Conservation (phyloP, 176 grass and related monocot species). For the Carex cristatella region DNA sequence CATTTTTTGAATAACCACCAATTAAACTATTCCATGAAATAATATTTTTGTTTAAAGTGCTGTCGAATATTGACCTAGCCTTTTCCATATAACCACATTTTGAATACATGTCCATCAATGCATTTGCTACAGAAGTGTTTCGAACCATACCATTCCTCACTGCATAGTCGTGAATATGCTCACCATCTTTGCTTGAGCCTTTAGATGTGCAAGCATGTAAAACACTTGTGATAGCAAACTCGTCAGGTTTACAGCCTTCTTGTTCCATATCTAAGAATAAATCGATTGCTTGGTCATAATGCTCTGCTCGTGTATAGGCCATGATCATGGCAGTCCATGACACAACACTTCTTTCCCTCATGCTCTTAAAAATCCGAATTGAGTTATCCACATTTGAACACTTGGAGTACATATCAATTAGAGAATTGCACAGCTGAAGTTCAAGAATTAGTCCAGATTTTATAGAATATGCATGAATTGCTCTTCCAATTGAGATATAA, state of each 20-base stretch:
- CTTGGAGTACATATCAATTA: conserved; percentile 87
- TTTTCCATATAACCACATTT: conserved; percentile 65
- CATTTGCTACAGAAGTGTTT: conserved; percentile 46
- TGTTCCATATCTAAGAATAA: conserved; percentile 58
- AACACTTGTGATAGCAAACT: conserved; percentile 53
- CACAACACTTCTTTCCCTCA: conserved; percentile 54
- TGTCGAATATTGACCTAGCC: conserved; percentile 51
- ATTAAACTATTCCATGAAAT: conserved; percentile 89
- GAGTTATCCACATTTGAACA: conserved; percentile 55
- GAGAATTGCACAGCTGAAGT: conserved; percentile 44
- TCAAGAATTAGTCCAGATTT: conserved; percentile 51
- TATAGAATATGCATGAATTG: conserved; percentile 52
- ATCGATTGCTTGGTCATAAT: conserved; percentile 52
- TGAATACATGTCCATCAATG: conserved; percentile 73
- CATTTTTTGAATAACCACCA: conserved; percentile 73
- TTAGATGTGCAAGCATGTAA: conserved; percentile 67
- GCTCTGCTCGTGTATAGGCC: conserved; percentile 46
- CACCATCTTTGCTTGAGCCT: conserved; percentile 48
- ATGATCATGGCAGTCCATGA: conserved; percentile 77
- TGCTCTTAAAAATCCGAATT: conserved; percentile 57
- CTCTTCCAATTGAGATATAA: conserved; percentile 40
- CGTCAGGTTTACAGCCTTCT: conserved; percentile 41
- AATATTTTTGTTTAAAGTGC: conserved; percentile 41
- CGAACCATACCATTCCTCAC: conserved; percentile 53
- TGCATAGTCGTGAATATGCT: conserved; percentile 51